phyloP scores from a whole-genome alignment of 192 early-diverging fungal species.

The Cetraspora pellucida region DNA sequence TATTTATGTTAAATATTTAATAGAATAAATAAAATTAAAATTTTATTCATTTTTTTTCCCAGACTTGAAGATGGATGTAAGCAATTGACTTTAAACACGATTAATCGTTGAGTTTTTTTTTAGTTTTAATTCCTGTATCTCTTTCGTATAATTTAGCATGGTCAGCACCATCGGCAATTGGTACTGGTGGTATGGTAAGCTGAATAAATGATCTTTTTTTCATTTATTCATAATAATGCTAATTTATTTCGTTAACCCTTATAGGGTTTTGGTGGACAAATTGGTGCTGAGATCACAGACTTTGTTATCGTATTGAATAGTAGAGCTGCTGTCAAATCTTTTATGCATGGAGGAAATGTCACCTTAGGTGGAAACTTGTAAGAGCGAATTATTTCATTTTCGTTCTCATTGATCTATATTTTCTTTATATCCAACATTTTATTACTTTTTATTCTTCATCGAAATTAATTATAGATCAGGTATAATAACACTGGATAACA shows the following conservation, averaged over 20 bases:
- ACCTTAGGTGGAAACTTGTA: slow-evolving; percentile 83
- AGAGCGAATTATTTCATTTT: background rate
- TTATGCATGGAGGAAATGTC: slow-evolving; percentile 82
- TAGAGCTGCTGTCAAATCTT: slow-evolving; percentile 80
- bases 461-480: background rate
- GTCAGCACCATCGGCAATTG: slow-evolving; percentile 84
- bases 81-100: slow-evolving; percentile 23
- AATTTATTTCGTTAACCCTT: background rate
- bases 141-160: slow-evolving; percentile 57
- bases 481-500: no score
- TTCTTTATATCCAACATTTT: background rate
- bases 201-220: background rate
- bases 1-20: background rate
- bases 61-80: slow-evolving; percentile 73
- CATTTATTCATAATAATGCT: background rate
- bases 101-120: background rate
- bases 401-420: background rate
- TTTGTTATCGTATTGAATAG: slow-evolving; percentile 90
- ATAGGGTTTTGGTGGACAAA: slow-evolving; percentile 80
- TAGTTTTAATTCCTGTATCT: background rate
- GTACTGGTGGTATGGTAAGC: slow-evolving; percentile 63
- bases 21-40: slow-evolving; percentile 4
- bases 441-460: background rate
- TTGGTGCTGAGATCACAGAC: slow-evolving; percentile 91
- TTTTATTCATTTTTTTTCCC: slow-evolving; percentile 22